Base-by-base conservation (phyloP, 176 grass and related monocot species). In the Elymus sibiricus region DNA sequence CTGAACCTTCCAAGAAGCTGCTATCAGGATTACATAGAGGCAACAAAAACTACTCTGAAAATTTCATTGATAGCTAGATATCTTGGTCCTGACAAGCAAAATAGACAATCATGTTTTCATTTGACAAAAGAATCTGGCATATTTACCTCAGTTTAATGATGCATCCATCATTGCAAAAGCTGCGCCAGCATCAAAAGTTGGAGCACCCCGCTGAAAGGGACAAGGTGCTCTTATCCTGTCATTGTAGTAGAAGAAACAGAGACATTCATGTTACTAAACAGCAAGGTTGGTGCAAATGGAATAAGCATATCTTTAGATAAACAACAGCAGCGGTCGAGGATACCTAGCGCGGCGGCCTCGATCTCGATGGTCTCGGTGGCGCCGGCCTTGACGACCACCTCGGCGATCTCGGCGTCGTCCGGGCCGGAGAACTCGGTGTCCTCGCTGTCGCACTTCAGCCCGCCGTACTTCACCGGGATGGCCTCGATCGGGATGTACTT, bases 131-230 rank as follows among this genome's bases (percentile, higher is more conserved):
- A 39, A 39, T 39, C 37, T 39, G 37, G 37, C 37, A 39, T 39
- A 39, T 39, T 39, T 39, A 39, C 37, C 37, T 39, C 7, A 39
- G 37, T 39, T 39, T 39, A 98, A 94, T 69, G 96, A 95, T 86
- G 96, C 96, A 71, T 88, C 93, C 92, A 98, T 98, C 94, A 94
- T 95, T 24, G 93, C 97, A 91, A 98, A 98, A 82, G 97, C 97
- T 89, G 95, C 97, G 86, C 97, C 97, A 1, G 90, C 97, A 84
- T 98, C 97, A 74, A 95, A 98, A 39, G 88, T 91, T 76, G 97
- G 97, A 77, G 97, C 97, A 42, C 97, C 94, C 97, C 92, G 95
- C 60, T 95, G 94, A 83, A 98, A 98, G 29, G 97, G 97, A 88
- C 92, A 98, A 32, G 96, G 96, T 17, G 95, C 93, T 95, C 92